phyloP scores from a whole-genome alignment of 768 basidiomycete species.

The Dendrothele bispora region DNA sequence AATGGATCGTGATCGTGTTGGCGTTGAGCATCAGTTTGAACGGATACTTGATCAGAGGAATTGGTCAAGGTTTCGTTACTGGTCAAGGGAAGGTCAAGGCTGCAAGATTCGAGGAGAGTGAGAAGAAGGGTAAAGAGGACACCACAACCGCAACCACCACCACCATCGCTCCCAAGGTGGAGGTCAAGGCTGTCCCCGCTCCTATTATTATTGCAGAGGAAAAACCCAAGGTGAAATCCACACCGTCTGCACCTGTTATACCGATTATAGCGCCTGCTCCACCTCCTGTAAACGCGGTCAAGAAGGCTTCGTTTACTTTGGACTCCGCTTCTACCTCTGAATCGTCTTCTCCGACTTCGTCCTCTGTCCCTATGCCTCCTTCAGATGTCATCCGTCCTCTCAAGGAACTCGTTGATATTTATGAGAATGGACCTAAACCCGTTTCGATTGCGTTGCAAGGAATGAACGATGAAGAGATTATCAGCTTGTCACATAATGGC shows the following conservation, averaged over 20 bases:
- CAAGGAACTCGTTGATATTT: conserved; percentile 78
- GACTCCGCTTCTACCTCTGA: conserved; percentile 41
- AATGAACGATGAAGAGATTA: conserved; percentile 90
- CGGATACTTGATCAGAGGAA: conserved; percentile 88
- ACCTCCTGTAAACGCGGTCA: conserved; percentile 18
- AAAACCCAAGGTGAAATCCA: conserved; percentile 5
- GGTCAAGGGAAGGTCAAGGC: conserved; percentile 18
- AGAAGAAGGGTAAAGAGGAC: conserved; percentile 15
- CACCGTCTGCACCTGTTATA: conserved; percentile 12
- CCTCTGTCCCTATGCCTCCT: conserved; percentile 1
- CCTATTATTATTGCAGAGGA: not conserved
- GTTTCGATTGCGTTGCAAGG: conserved; percentile 54
- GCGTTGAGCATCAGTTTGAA: conserved; percentile 87
- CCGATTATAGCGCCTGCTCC: conserved; percentile 14
- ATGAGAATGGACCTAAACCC: conserved; percentile 70
- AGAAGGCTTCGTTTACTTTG: conserved; percentile 43
- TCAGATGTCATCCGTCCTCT: conserved; percentile 46
- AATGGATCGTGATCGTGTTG: conserved; percentile 91
- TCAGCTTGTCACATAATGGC: conserved; percentile 83
- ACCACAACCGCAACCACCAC: conserved; percentile 23
- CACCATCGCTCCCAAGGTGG: conserved; percentile 11
- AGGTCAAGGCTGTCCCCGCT: not conserved
- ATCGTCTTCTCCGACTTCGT: conserved; percentile 1
- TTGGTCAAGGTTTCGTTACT: conserved; percentile 40
- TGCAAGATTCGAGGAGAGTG: conserved; percentile 22